Evolutionary conservation across 2,329 filamentous ascomycete genomes (phyloP), one percentile per base, ranked within the genome.

Genomic region (Colletotrichum chlorophyti): DNA sequence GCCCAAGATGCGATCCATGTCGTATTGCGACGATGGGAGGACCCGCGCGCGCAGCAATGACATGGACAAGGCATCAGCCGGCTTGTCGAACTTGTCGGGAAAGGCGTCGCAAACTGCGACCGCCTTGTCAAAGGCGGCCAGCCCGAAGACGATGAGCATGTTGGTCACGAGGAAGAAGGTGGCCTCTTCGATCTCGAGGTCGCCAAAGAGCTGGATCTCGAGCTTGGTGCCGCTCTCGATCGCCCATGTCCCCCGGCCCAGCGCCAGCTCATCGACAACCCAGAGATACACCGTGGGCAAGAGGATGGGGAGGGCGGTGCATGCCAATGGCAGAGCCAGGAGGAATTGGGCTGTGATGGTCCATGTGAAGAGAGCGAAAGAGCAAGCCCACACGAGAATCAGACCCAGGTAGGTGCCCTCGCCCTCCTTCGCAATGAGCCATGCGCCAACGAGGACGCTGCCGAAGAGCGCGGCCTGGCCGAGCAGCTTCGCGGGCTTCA

Each of bases 101-200:
- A 90, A 90, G 0, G 83, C 81, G 63, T 88, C 79, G 6, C 89
- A 70, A 12, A 92, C 79, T 1, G 88, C 85, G 31, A 90, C 67
- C 4, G 85, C 86, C 66, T 90, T 85, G 70, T 92, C 90, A 63
- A 90, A 88, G 0, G 88, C 86, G 1, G 86, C 75, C 21, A 89
- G 74, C 2, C 89, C 89, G 67, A 88, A 87, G 0, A 91, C 86
- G 53, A 93, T 86, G 17, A 93, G 72, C 1, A 76, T 76, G 68
- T 92, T 92, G 2, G 88, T 91, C 4, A 83, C 72, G 4, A 91
- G 74, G 70, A 93, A 93, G 76, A 92, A 92, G 7, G 89, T 64
- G 0, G 88, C 89, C 69, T 93, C 90, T 72, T 93, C 90, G 17
- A 91, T 78, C 47, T 92, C 90, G 26, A 92, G 71, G 6, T 81